Evolutionary conservation across 31 red algal species (phyloP), one percentile per base, ranked within the genome.

Genomic region (Asparagopsis taxiformis): DNA sequence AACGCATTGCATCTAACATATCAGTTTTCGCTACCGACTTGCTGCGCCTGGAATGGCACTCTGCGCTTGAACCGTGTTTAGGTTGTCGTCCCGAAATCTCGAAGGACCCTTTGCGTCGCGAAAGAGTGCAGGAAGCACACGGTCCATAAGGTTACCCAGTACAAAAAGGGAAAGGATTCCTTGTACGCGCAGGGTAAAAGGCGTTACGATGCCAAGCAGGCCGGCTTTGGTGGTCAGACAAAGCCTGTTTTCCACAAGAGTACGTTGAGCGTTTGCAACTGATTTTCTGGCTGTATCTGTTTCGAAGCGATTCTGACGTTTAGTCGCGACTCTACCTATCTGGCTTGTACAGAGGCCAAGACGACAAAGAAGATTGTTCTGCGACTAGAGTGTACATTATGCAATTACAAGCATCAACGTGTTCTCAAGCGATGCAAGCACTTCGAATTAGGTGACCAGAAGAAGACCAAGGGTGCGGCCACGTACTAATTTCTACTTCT

Each of bases 211-310:
- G 37, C 75, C 48, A 99, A 99, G 68, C 96, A 94, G 79, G 80
- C 75, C 38, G 96, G 96, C 31, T 99, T 92, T 76, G 96, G 96
- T n/a, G 96, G 96, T 13, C 84, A 99, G 81, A 93, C 96, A 3
- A 99, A 99, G 83, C 96, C 96, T 31, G 92, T 99, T 15, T 99
- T 99, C 76, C 86, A 91, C 79, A 99, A 99, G 72, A 99, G 84
- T 94, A 76, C 62, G 89, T 79, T 36, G 31, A 0, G 21, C 20
- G n/a, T 10, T 7, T 75, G 31, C 32, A 0, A 19, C 50, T 7
- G 30, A 6, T 0, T 24, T n/a, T n/a, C n/a, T n/a, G n/a, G n/a
- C n/a, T n/a, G n/a, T n/a, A n/a, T n/a, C n/a, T n/a, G n/a, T n/a
- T n/a, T n/a, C n/a, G n/a, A n/a, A n/a, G n/a, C n/a, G n/a, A n/a